phyloP scores from a whole-genome alignment of 139 green algal species.

The Bryopsis sp. region DNA sequence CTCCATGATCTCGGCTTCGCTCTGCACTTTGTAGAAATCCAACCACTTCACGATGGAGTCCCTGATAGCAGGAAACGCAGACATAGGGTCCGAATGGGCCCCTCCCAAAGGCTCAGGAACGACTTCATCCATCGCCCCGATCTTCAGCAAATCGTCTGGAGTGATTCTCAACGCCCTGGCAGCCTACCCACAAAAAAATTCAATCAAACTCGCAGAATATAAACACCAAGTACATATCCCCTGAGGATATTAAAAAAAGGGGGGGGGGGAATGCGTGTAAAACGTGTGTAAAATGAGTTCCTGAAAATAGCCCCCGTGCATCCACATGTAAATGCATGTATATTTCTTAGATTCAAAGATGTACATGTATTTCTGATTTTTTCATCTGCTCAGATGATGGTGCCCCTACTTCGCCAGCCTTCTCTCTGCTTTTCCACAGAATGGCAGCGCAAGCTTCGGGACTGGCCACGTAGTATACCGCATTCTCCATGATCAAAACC shows the following conservation, averaged over 20 bases:
- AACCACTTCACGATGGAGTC: constrained; percentile 49
- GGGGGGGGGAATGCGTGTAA: no score
- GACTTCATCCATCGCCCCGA: constrained; percentile 82
- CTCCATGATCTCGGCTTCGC: constrained; percentile 60
- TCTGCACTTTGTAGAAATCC: constrained; percentile 50
- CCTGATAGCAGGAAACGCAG: constrained; percentile 77
- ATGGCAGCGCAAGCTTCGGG: constrained; percentile 94
- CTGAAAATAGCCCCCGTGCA: no score
- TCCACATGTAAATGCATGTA: no score
- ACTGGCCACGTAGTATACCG: constrained; percentile 92
- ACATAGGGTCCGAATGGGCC: constrained; percentile 78
- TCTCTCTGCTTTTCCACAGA: constrained; percentile 81
- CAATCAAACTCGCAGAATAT: no score
- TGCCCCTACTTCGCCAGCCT: background rate
- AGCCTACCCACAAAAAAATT: no score
- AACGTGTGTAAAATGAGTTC: no score
- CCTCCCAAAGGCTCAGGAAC: constrained; percentile 85
- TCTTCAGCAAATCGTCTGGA: constrained; percentile 60
- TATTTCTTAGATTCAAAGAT: no score
- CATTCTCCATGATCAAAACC: constrained; percentile 89
- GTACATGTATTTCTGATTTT: background rate
- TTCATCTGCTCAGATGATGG: background rate
- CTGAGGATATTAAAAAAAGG: no score
- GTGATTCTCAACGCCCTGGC: constrained; percentile 94
- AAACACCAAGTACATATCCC: no score